A percentile compares a stretch with the other conserved stretches of the same genome.
Evolutionary conservation across 257 asterid genomes (phyloP).

Genomic region (Ilex asprella): DNA sequence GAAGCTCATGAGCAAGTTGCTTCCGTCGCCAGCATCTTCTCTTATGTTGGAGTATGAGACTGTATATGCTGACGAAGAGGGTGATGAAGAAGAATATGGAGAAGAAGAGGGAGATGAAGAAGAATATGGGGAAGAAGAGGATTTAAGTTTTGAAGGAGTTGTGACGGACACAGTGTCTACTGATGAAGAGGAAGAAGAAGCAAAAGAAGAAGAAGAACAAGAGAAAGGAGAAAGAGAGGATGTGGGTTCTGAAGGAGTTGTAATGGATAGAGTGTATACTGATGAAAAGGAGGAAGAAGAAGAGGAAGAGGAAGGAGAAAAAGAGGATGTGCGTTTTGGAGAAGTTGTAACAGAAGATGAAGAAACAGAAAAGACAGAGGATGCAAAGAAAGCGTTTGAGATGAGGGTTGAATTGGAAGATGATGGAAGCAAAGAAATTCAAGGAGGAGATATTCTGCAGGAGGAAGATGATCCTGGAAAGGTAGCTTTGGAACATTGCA

Average conservation of each 20-base stretch:
- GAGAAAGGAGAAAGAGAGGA: conserved; percentile 15
- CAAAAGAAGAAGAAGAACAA: neutral
- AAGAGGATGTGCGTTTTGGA: neutral
- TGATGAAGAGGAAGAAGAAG: neutral
- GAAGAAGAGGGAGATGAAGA: conserved; percentile 9
- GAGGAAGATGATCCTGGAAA: neutral
- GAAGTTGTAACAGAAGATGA: neutral
- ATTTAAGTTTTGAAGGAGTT: neutral
- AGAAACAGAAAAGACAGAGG: neutral
- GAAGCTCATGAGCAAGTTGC: conserved; percentile 59
- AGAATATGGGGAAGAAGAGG: neutral
- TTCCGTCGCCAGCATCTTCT: conserved; percentile 25
- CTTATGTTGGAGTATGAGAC: conserved; percentile 16
- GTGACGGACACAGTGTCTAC: neutral
- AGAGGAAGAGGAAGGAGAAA: neutral
- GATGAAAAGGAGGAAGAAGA: conserved; percentile 2
- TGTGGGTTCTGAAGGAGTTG: conserved; percentile 14
- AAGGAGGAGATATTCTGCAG: neutral
- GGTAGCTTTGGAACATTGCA: neutral
- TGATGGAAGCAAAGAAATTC: neutral
- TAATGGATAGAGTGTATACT: conserved; percentile 12
- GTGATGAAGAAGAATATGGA: neutral
- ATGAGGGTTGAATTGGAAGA: neutral
- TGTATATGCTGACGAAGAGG: neutral
- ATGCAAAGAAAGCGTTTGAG: neutral